Conservation (phyloP, 225 moss, liverwort and hornwort species). For the Bryoerythrophyllum caledonicum region DNA sequence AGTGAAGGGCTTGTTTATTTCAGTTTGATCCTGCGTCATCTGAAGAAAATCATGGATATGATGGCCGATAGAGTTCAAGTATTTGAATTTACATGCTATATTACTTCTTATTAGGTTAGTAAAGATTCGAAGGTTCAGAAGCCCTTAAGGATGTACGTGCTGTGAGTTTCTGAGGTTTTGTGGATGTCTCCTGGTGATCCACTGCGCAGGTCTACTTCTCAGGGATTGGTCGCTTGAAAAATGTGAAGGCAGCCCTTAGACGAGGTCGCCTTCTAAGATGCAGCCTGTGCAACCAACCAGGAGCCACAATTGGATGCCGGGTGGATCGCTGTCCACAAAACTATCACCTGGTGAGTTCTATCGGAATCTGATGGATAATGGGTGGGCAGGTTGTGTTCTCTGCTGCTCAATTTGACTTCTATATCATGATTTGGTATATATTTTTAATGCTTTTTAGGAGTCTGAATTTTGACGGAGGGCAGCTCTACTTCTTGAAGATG, state of each 20-base stretch:
- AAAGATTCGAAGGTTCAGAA: neutral
- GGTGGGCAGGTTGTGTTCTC: constrained; percentile 5
- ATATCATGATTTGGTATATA: neutral
- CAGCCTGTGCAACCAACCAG: constrained; percentile 75
- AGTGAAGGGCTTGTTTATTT: neutral
- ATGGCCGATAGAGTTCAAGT: neutral
- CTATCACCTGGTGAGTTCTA: constrained; percentile 69
- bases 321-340: constrained; percentile 84
- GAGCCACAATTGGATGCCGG: constrained; percentile 86
- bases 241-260: constrained; percentile 81
- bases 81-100: neutral
- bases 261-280: constrained; percentile 75
- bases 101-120: neutral
- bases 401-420: constrained; percentile 15
- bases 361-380: neutral
- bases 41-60: neutral
- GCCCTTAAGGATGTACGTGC: neutral
- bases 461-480: constrained; percentile 8
- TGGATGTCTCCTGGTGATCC: constrained; percentile 19
- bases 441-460: constrained; percentile 14
- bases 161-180: constrained; percentile 3
- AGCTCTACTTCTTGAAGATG: constrained; percentile 15
- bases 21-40: neutral
- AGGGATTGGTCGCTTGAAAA: constrained; percentile 77
- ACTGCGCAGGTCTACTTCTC: constrained; percentile 73